Conservation (phyloP, 495 filamentous ascomycete species). For the Apodospora peruviana region DNA sequence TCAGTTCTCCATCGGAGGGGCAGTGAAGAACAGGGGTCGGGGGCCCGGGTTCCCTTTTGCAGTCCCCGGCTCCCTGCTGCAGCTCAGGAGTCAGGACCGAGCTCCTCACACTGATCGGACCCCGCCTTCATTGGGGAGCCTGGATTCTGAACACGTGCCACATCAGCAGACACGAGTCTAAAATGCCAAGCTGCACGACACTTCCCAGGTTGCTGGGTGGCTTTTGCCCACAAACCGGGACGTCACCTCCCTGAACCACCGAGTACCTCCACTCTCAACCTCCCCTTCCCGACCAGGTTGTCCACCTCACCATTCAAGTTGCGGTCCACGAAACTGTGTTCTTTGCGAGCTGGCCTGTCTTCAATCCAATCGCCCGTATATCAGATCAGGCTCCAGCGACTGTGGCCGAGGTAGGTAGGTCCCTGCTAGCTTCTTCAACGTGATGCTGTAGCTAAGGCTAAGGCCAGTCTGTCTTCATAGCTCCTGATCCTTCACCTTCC, state of each 20-base stretch:
- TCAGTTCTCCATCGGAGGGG: too few species aligned
- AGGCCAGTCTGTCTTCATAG: slow-evolving; percentile 25
- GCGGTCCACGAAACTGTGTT: not conserved
- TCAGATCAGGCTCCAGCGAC: not conserved
- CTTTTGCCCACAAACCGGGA: not conserved
- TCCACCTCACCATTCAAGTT: not conserved
- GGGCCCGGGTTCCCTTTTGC: too few species aligned
- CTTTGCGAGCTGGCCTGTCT: too few species aligned
- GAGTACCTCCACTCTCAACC: not conserved
- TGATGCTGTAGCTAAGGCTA: slow-evolving; percentile 1
- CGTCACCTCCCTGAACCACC: not conserved
- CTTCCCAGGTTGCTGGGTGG: not conserved
- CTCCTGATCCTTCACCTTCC: slow-evolving; percentile 4
- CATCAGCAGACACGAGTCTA: not conserved
- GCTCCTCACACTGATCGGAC: too few species aligned
- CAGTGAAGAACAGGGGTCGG: too few species aligned
- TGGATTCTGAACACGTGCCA: not conserved
- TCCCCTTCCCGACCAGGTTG: too few species aligned
- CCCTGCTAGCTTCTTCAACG: not conserved
- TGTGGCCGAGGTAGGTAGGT: not conserved
- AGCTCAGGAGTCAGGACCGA: too few species aligned
- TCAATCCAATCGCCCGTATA: too few species aligned
- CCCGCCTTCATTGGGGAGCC: too few species aligned
- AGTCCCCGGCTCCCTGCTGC: too few species aligned
- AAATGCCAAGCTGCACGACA: not conserved